Percentiles rank a stretch among this genome's conserved stretches.
phyloP scores from a whole-genome alignment of 768 basidiomycete species.

The Boletus rufocinnamomeus region DNA sequence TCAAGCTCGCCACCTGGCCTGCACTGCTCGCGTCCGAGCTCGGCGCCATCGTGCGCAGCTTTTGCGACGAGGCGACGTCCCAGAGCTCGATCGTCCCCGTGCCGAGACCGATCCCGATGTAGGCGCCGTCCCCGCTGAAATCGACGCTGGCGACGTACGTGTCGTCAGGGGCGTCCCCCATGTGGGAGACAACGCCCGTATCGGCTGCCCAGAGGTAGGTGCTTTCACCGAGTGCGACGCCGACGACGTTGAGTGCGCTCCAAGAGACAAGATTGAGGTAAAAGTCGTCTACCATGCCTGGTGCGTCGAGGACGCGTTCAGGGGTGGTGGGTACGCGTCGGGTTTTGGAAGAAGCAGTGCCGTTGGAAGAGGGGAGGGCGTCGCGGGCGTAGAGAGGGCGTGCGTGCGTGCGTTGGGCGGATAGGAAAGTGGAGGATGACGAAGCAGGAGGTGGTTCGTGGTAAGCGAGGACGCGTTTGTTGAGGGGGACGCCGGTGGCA shows the following conservation, averaged over 20 bases:
- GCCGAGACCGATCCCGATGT: no score
- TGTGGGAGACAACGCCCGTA: slow-evolving; percentile 76
- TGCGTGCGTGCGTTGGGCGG: slow-evolving; percentile 75
- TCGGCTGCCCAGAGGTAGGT: slow-evolving; percentile 97
- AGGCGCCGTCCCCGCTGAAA: no score
- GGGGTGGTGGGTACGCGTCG: slow-evolving; percentile 86
- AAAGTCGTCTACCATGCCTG: slow-evolving; percentile 92
- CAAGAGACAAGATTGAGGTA: slow-evolving; percentile 94
- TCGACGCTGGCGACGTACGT: slow-evolving; percentile 76
- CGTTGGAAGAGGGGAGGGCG: slow-evolving; percentile 62
- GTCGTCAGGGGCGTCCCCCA: slow-evolving; percentile 75
- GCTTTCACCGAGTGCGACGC: slow-evolving; percentile 82
- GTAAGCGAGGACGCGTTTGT: slow-evolving; percentile 84
- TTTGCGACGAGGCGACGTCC: slow-evolving; percentile 68
- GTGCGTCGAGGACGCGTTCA: slow-evolving; percentile 93
- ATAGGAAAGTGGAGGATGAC: slow-evolving; percentile 72
- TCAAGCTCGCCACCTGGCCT: slow-evolving; percentile 78
- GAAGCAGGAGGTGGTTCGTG: slow-evolving; percentile 83
- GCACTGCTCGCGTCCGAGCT: slow-evolving; percentile 27
- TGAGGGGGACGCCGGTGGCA: slow-evolving; percentile 74
- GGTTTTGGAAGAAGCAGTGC: slow-evolving; percentile 64
- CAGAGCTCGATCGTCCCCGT: no score
- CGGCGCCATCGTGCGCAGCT: slow-evolving; percentile 84
- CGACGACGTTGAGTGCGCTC: slow-evolving; percentile 84
- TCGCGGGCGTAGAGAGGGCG: slow-evolving; percentile 74